Evolutionary conservation across 345 rosid genomes (phyloP).

Genomic region (Linum tenue): DNA sequence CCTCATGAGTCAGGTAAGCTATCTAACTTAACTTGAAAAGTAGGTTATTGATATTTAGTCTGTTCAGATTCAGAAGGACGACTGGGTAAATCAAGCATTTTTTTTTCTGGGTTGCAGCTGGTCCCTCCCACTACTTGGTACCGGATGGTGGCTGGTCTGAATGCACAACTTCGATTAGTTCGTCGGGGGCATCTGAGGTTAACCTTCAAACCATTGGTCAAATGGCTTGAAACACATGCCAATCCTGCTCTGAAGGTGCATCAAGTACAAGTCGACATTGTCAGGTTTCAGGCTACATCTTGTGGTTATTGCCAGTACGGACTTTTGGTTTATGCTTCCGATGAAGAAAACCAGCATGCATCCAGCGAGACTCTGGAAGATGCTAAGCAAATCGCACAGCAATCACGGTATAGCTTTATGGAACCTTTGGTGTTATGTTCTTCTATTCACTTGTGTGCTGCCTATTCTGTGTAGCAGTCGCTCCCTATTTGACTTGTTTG

Average conservation of each 20-base stretch:
- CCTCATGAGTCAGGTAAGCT: constrained; percentile 81
- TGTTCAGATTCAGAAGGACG: neutral
- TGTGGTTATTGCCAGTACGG: constrained; percentile 88
- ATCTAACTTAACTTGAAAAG: neutral
- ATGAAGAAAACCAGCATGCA: constrained; percentile 38
- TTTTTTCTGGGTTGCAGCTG: constrained; percentile 36
- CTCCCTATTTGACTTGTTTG: too few species aligned
- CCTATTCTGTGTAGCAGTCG: too few species aligned
- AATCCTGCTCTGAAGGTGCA: constrained; percentile 68
- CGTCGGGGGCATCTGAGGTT: constrained; percentile 60
- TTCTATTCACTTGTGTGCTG: too few species aligned
- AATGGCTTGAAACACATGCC: constrained; percentile 90
- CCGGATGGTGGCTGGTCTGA: constrained; percentile 92
- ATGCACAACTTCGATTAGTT: constrained; percentile 91
- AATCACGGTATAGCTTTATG: constrained; percentile 39
- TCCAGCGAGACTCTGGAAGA: constrained; percentile 31
- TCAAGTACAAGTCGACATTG: constrained; percentile 66
- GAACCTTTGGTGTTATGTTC: neutral
- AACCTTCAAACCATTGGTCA: constrained; percentile 60
- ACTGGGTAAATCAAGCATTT: constrained; percentile 6
- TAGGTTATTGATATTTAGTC: neutral
- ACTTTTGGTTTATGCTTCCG: constrained; percentile 49
- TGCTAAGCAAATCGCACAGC: constrained; percentile 31
- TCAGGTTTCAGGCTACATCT: constrained; percentile 84
- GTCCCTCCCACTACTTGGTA: constrained; percentile 89